Conservation (phyloP, 306 rosid genomes). For the Senna siamea region DNA sequence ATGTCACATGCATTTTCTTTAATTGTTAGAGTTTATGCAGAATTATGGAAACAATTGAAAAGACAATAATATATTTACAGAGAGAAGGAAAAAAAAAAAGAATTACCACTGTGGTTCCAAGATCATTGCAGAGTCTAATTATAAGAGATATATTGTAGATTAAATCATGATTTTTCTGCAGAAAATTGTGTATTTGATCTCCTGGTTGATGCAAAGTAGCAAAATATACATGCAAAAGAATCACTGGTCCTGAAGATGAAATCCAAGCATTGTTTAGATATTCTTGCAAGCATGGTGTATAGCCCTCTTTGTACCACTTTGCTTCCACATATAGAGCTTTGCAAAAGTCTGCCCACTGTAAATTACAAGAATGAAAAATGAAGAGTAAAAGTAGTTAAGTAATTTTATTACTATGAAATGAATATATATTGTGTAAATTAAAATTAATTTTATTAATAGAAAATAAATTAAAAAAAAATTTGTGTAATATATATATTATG, state of each 20-base stretch:
- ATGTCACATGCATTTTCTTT: background rate
- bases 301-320: slow-evolving; percentile 52
- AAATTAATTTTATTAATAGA: no score
- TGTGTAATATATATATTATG: no score
- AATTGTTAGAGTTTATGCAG: no score
- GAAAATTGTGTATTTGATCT: slow-evolving; percentile 33
- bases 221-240: slow-evolving; percentile 48
- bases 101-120: slow-evolving; percentile 42
- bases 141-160: slow-evolving; percentile 43
- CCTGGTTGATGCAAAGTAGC: slow-evolving; percentile 31
- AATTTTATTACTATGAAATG: no score
- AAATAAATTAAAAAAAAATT: no score
- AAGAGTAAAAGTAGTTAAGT: no score
- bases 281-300: slow-evolving; percentile 59
- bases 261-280: slow-evolving; percentile 59
- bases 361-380: no score
- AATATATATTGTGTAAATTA: no score
- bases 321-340: slow-evolving; percentile 65
- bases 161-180: slow-evolving; percentile 33
- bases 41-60: no score
- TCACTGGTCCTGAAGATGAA: slow-evolving; percentile 60
- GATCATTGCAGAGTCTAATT: slow-evolving; percentile 50
- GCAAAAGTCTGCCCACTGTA: slow-evolving; percentile 65
- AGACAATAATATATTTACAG: no score
- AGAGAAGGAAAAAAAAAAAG: background rate